Evolutionary conservation across 148 eudicot genomes (phyloP), one percentile per base, ranked within the genome.

Genomic region (Heliamphora exappendiculata): DNA sequence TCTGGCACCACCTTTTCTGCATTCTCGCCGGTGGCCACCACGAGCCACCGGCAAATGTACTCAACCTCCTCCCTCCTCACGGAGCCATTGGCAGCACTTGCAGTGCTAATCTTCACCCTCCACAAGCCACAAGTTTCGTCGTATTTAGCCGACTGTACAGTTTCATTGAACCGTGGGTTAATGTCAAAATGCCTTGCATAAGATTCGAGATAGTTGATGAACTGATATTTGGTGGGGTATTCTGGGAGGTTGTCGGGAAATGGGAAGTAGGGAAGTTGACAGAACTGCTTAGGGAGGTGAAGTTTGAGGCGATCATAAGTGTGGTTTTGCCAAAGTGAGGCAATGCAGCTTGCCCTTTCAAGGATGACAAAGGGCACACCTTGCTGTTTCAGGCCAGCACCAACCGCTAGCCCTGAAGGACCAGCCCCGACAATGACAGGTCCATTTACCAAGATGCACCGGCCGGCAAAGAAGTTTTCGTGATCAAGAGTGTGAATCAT

Each of bases 21-120:
- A 82, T 94, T 94, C 65, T 94, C 98, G 0, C 98, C 98, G 0
- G 96, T 89, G 28, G 98, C 98, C 78, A 92, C 97, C 71, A 94
- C 98, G 41, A 94, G 88, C 98, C 96, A 94, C 71, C 87, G 80
- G 53, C 96, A 92, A 4, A 94, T 89, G 72, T 94, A 94, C 87
- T 94, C 96, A 41, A 85, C 84, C 54, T 91, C 54, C n/a, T 10
- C 78, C 76, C 7, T 75, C 76, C 7, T 75, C 8, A 3, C 24
- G 33, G 62, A 74, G 34, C 68, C 75, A 19, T 51, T 51, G 0
- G 5, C 28, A 1, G n/a, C 33, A 0, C 31, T 49, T 45, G 22
- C 49, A 1, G n/a, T 0, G 20, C 20, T 22, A 1, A 54, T 28
- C 76, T 44, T 74, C 28, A 74, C 41, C 19, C 55, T 62, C 76